Conservation (phyloP, 2,329 filamentous ascomycete genomes). For the Fusarium sarcochroum region DNA sequence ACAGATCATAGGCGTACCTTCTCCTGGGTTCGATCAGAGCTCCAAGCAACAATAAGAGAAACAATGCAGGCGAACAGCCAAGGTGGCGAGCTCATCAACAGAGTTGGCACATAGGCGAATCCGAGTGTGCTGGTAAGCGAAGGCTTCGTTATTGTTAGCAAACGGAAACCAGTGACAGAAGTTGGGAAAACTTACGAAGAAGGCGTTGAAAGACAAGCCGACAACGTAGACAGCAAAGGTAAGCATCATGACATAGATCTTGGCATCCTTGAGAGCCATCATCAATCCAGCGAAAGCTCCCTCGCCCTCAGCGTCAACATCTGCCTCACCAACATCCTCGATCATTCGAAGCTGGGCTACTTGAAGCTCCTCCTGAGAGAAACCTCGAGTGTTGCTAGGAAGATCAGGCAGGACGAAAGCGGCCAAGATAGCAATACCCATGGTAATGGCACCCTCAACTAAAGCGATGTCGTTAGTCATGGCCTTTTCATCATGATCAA, state of each 20-base stretch:
- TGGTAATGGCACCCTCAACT: constrained; percentile 42
- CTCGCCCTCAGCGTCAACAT: background rate
- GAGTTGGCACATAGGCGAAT: constrained; percentile 64
- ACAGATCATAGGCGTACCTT: constrained; percentile 53
- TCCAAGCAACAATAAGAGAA: constrained; percentile 67
- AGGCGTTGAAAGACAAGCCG: constrained; percentile 70
- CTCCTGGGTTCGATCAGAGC: constrained; percentile 68
- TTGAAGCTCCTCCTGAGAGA: background rate
- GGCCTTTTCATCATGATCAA: background rate
- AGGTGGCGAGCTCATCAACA: constrained; percentile 69
- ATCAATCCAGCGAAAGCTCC: background rate
- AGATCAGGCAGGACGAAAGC: constrained; percentile 56
- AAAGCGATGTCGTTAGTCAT: constrained; percentile 40
- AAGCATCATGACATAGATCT: constrained; percentile 74
- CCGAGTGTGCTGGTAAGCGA: constrained; percentile 66
- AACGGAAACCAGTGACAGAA: background rate
- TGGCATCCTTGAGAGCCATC: constrained; percentile 66
- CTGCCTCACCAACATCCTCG: background rate
- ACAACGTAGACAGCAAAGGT: constrained; percentile 72
- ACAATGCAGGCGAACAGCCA: constrained; percentile 71
- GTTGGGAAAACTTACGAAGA: constrained; percentile 55
- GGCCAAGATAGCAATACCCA: constrained; percentile 44
- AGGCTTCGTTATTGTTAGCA: constrained; percentile 44
- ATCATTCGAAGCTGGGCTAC: background rate
- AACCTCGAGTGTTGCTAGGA: constrained; percentile 34